Evolutionary conservation across 371 early-diverging fungal species (phyloP).

Genomic region (Cladochytrium tenue): DNA sequence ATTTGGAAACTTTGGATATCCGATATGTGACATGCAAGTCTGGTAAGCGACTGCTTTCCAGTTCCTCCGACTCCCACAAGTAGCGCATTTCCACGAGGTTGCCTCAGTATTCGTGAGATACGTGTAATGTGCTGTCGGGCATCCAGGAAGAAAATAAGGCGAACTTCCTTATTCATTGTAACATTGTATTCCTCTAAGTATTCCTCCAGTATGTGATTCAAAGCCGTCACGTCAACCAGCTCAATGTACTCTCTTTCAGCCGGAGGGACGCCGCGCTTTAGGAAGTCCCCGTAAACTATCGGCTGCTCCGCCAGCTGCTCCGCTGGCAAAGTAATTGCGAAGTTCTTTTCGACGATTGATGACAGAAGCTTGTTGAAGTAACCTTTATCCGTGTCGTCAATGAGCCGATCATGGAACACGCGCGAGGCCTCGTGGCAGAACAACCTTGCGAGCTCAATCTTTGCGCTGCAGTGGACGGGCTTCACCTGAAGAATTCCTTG

Average conservation of each 20-base stretch:
- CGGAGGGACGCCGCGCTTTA: conserved; percentile 43
- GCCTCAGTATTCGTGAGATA: conserved; percentile 48
- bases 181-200: conserved; percentile 53
- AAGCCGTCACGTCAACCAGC: conserved; percentile 35
- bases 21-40: conserved; percentile 50
- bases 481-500: conserved; percentile 44
- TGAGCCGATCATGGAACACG: conserved; percentile 50
- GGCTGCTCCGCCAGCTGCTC: conserved; percentile 30
- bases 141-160: conserved; percentile 48
- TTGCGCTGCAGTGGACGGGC: conserved; percentile 28
- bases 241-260: conserved; percentile 46
- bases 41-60: conserved; percentile 49
- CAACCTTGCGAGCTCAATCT: conserved; percentile 32
- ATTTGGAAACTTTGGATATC: conserved; percentile 45
- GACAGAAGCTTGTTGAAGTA: conserved; percentile 45
- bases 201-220: conserved; percentile 41
- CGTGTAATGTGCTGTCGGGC: conserved; percentile 49
- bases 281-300: conserved; percentile 48
- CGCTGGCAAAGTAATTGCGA: conserved; percentile 28
- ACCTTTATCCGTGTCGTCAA: conserved; percentile 41
- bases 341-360: conserved; percentile 43
- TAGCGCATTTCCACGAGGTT: conserved; percentile 52
- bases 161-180: conserved; percentile 38
- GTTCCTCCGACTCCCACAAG: conserved; percentile 53
- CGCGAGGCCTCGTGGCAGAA: conserved; percentile 50